A percentile compares a stretch with the other conserved stretches of the same genome.
Conservation (phyloP, 176 grass and related monocot species). For the Typha latifolia region DNA sequence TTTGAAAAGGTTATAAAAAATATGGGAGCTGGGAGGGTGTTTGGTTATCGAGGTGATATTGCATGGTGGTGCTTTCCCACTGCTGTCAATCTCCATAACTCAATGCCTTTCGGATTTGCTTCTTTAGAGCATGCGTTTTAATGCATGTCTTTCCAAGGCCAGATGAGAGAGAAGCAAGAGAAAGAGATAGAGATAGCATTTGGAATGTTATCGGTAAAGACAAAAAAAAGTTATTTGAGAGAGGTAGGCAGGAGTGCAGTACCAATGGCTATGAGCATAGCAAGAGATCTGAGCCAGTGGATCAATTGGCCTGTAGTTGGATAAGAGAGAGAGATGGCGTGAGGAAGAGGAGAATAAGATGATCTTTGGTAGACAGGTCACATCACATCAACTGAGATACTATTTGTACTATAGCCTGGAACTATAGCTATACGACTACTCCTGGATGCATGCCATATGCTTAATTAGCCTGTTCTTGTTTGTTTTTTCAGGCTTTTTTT, state of each 20-base stretch:
- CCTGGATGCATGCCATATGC: no score
- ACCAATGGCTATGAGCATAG: neutral
- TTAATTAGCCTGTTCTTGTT: no score
- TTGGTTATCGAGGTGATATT: neutral
- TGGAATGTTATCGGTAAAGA: slow-evolving; percentile 73
- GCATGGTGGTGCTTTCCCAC: neutral
- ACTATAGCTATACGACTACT: no score
- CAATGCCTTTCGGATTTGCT: neutral
- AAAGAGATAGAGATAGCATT: slow-evolving; percentile 29
- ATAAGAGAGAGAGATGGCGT: slow-evolving; percentile 13
- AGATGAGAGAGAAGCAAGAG: slow-evolving; percentile 8
- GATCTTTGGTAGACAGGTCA: slow-evolving; percentile 48
- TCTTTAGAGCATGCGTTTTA: neutral
- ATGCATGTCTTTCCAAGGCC: slow-evolving; percentile 1
- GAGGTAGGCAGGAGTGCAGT: slow-evolving; percentile 17
- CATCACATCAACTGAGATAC: slow-evolving; percentile 20
- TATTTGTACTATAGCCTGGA: neutral
- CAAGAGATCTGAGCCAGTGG: no score
- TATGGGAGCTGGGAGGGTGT: neutral
- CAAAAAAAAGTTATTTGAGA: slow-evolving; percentile 35
- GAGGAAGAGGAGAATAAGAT: slow-evolving; percentile 31
- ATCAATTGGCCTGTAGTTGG: no score
- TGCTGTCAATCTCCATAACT: neutral
- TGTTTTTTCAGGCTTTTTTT: neutral
- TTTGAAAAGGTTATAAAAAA: neutral